Evolutionary conservation across 2,329 filamentous ascomycete species (phyloP).

Genomic region (Cyphellophora europaea): DNA sequence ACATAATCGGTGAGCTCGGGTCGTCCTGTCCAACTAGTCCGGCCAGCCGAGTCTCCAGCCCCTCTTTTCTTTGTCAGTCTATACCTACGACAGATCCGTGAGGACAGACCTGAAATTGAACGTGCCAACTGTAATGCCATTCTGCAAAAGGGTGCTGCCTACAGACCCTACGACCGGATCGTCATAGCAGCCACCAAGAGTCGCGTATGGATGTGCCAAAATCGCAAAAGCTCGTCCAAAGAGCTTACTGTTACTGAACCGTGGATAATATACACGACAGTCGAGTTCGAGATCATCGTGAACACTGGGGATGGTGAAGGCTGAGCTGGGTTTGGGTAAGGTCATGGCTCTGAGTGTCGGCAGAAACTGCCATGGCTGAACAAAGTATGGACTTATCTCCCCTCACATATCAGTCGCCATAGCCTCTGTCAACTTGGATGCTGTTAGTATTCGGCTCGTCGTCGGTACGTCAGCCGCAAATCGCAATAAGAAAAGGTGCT

Average conservation of each 20-base stretch:
- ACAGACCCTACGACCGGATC: conserved; percentile 67
- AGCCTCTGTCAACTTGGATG: too few relatives aligned
- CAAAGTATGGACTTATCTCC: too few relatives aligned
- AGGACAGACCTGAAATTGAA: conserved; percentile 75
- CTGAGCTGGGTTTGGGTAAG: conserved; percentile 30
- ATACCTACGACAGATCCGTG: conserved; percentile 1
- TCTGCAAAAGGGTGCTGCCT: conserved; percentile 54
- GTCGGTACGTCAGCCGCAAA: too few relatives aligned
- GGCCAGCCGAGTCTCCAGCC: conserved; percentile 62
- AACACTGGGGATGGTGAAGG: conserved; percentile 74
- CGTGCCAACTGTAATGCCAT: conserved; percentile 68
- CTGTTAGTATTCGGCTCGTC: too few relatives aligned
- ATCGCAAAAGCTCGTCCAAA: conserved; percentile 44
- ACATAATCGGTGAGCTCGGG: conserved; percentile 75
- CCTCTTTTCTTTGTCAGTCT: conserved; percentile 60
- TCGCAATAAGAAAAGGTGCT: too few relatives aligned
- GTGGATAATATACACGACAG: conserved; percentile 74
- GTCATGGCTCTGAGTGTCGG: too few relatives aligned
- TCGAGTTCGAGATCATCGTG: conserved; percentile 68
- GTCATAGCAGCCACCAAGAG: conserved; percentile 76
- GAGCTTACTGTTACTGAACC: conserved; percentile 4
- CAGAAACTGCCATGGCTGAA: too few relatives aligned
- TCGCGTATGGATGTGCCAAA: conserved; percentile 84
- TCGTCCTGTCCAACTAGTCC: conserved; percentile 78
- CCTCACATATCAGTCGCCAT: too few relatives aligned